Evolutionary conservation across 345 rosid species (phyloP), one percentile per base, ranked within the genome.

Genomic region (Hirschfeldia incana): DNA sequence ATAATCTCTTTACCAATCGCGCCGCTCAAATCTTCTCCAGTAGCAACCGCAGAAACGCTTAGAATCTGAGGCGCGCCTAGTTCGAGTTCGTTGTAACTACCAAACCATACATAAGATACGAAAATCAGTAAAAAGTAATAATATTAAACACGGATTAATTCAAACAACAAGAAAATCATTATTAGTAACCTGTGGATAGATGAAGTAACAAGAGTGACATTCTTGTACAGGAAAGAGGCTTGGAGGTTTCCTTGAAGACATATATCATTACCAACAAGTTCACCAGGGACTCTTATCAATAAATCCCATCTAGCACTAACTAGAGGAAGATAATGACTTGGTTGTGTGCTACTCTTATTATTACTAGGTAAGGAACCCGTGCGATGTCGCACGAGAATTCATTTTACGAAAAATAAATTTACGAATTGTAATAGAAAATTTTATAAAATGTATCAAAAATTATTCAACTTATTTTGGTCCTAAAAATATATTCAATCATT

Each of bases 51-150:
- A 5, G 59, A 53, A 16, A 53, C 59, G 59, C 1, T 55, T 7
- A 55, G 72, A 67, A 67, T 37, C 3, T 67, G 72, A 27, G 72
- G 72, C 16, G 21, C 3, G 7, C 3, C 37, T 4, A 2, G 29
- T 3, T 44, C 71, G 36, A 67, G 71, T 67, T 44, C 51, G 12
- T 67, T 44, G 21, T 67, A 67, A 27, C 71, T 49, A 49, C 16
- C 1, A 49, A 49, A 1, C 6, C 57, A 49, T 49, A 49, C 57
- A 49, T 49, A 49, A 49, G 17, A 49, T 49, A 13, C 57, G 6
- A 13, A 49, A n/a, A 49, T 49, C 57, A 49, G 57, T 49, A n/a
- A 49, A 5, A 13, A 5, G 4, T 46, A 49, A 13, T n/a, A n/a
- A 13, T 49, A 49, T 49, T 4, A 49, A 49, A 49, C 57, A 13